Conservation (phyloP, 2,329 filamentous ascomycete genomes). For the Arthrobotrys sinensis region DNA sequence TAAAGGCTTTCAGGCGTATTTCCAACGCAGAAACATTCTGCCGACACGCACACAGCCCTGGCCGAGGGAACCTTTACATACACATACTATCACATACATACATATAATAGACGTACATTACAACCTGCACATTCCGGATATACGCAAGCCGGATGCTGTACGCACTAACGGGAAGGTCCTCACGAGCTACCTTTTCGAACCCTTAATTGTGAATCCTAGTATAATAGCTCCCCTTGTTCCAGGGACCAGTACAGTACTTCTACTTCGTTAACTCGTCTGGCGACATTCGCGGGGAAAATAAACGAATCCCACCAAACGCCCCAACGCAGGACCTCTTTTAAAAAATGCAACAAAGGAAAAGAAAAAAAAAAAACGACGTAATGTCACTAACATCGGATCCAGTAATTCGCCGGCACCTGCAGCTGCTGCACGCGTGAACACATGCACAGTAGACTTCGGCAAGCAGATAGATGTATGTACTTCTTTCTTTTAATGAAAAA, state of each 20-base stretch:
- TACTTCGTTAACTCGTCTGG: neutral
- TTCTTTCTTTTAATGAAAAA: too few species aligned
- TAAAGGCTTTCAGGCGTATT: neutral
- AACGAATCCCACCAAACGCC: neutral
- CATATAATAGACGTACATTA: conserved; percentile 20
- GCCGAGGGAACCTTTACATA: too few species aligned
- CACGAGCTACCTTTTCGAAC: neutral
- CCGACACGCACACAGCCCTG: conserved; percentile 7
- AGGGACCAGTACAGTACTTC: too few species aligned
- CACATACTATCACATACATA: neutral
- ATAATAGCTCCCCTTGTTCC: neutral
- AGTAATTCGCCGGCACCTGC: too few species aligned
- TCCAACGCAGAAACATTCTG: conserved; percentile 15
- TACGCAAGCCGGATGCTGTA: conserved; percentile 11
- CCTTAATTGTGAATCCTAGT: conserved; percentile 12
- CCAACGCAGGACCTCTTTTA: neutral
- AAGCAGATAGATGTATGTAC: too few species aligned
- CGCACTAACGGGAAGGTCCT: neutral
- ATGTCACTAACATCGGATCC: too few species aligned
- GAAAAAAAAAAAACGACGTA: neutral
- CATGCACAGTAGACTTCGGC: too few species aligned
- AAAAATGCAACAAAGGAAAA: conserved; percentile 4
- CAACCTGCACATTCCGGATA: conserved; percentile 13
- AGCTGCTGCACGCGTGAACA: too few species aligned
- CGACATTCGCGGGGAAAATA: conserved; percentile 1